Evolutionary conservation across 2,329 filamentous ascomycete genomes (phyloP), one percentile per base, ranked within the genome.

Genomic region (Xylariales sp.): DNA sequence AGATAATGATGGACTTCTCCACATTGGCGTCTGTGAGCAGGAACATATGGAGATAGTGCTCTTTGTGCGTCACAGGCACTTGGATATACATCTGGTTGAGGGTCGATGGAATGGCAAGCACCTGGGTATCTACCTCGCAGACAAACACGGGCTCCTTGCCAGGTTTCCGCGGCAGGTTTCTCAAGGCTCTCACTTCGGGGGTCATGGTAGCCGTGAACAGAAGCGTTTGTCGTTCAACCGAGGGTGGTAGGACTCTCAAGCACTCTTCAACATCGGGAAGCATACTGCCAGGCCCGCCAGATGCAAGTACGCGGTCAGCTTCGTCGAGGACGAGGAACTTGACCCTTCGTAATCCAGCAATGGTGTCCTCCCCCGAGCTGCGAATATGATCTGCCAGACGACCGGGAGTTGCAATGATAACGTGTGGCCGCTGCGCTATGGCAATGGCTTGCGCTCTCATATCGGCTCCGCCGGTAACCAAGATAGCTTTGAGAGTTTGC

Each of bases 151-250:
- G 83, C 36, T 78, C 80, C 44, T 86, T 84, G 37, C 79, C 80
- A 2, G 79, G 72, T 29, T 80, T 73, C 27, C 78, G 70, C 7
- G 88, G 83, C 66, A 87, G 78, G 41, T 85, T 77, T 61, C 95
- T 93, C 42, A 97, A 66, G 3, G 88, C 87, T 34, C 88, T 80
- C 4, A 98, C 89, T 66, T 97, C 91, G 3, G 88, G 81, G 0
- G 93, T 97, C 29, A 98, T 82, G 2, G 93, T 98, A 13, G 93
- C 93, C 7, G 93, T 98, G 66, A 98, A 98, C 3, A 98, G 77
- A 13, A 95, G 78, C 0, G 91, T 98, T 61, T 98, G 90, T n/a
- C 93, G 78, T 54, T 88, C 72, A 2, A 75, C 66, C 5, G 88
- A 77, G 1, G 86, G 81, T 1, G 93, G 93, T 1, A 98, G 74